Evolutionary conservation across 495 filamentous ascomycete species (phyloP).

Genomic region (Daldinia bambusicola): DNA sequence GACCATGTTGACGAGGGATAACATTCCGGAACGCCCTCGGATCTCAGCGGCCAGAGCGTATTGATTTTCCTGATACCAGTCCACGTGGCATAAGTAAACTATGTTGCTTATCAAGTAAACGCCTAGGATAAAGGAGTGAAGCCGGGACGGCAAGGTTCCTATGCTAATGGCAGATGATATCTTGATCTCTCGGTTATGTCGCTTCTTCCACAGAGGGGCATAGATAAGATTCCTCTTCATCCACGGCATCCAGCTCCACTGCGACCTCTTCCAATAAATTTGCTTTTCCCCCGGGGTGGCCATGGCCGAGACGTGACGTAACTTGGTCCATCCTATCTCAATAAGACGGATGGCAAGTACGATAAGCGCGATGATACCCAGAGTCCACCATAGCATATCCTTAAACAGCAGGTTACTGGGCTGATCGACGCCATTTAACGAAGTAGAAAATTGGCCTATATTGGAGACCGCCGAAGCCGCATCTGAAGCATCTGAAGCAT

Average conservation of each 20-base stretch:
- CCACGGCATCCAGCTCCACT: conserved; percentile 62
- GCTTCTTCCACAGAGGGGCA: conserved; percentile 80
- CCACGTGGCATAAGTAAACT: conserved; percentile 69
- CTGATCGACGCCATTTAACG: conserved; percentile 64
- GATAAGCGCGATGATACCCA: conserved; percentile 58
- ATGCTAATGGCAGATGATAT: conserved; percentile 81
- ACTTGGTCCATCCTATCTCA: conserved; percentile 56
- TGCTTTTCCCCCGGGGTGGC: conserved; percentile 55
- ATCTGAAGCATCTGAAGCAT: conserved; percentile 32
- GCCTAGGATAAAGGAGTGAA: conserved; percentile 78
- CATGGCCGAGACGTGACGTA: conserved; percentile 63
- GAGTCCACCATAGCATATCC: conserved; percentile 60
- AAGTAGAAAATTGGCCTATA: conserved; percentile 59
- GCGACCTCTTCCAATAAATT: conserved; percentile 59
- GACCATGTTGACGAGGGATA: conserved; percentile 83
- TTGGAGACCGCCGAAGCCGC: conserved; percentile 42
- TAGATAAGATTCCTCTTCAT: conserved; percentile 85
- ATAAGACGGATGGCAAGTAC: conserved; percentile 57
- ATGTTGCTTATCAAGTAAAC: conserved; percentile 72
- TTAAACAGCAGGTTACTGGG: conserved; percentile 58
- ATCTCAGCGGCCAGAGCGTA: conserved; percentile 68
- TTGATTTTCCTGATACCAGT: conserved; percentile 63
- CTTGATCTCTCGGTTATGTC: conserved; percentile 88
- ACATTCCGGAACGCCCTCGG: conserved; percentile 77
- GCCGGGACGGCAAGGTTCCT: conserved; percentile 84